Evolutionary conservation across 1,284 basidiomycete species (phyloP).

Genomic region (Irpex sp.): DNA sequence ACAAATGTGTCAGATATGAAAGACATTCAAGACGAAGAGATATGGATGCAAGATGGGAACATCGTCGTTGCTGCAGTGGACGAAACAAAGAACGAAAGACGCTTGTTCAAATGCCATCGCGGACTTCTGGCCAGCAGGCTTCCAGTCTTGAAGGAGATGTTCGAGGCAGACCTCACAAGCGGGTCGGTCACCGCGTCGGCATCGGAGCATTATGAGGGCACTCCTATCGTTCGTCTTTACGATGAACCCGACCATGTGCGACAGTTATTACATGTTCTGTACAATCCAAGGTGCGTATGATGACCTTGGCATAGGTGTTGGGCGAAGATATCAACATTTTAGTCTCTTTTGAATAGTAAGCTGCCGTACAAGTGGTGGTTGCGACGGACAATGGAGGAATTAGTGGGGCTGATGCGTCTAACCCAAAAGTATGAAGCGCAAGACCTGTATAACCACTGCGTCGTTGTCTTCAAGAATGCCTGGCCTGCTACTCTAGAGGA

Average conservation of each 20-base stretch:
- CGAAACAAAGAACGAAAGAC: not conserved
- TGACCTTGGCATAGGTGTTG: not conserved
- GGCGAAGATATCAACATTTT: not conserved
- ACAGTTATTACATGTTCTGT: not conserved
- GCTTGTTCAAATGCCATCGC: not conserved
- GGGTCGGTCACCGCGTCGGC: not conserved
- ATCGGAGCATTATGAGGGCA: not conserved
- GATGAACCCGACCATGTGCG: not conserved
- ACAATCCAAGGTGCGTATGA: not conserved
- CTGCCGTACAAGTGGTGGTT: not conserved
- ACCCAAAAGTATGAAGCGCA: not conserved
- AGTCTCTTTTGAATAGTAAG: not conserved
- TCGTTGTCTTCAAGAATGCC: not conserved
- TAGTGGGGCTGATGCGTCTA: not conserved
- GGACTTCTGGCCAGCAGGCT: not conserved
- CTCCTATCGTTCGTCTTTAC: not conserved
- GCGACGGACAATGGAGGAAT: not conserved
- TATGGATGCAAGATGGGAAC: not conserved
- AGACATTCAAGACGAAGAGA: not conserved
- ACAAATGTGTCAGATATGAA: not conserved
- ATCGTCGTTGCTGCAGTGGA: not conserved
- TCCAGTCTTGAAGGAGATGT: not conserved
- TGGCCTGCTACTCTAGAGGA: not conserved
- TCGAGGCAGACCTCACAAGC: not conserved
- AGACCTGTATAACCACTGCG: not conserved